These are phyloP conservation scores for Coemansia sp. DNA, from an alignment of 192 early-diverging fungal species.

Conservation along the genomic window DNA sequence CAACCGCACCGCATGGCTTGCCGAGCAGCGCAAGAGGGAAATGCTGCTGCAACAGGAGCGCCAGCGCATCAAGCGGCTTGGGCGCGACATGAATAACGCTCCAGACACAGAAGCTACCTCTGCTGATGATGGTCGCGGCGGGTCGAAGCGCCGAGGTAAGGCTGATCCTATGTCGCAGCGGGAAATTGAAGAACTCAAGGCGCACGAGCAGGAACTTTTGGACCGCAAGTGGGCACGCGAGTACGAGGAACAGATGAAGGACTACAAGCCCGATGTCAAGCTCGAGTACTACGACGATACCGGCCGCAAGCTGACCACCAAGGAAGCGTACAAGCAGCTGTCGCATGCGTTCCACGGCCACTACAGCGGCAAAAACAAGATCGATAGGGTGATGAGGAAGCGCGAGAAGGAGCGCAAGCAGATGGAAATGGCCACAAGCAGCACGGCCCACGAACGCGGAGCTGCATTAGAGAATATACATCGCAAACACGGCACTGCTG, in stretches of 20 bases:
- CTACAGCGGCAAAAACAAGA: slow-evolving; percentile 90
- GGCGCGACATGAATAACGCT: slow-evolving; percentile 5
- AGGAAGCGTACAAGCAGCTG: slow-evolving; percentile 89
- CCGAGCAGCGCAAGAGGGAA: slow-evolving; percentile 69
- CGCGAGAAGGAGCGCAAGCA: slow-evolving; percentile 79
- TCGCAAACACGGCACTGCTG: slow-evolving; percentile 69
- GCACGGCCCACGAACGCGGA: slow-evolving; percentile 78
- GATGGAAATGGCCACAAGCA: slow-evolving; percentile 70
- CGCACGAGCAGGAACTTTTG: slow-evolving; percentile 48
- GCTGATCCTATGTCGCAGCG: slow-evolving; percentile 34
- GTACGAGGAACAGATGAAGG: slow-evolving; percentile 80
- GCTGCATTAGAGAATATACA: slow-evolving; percentile 72
- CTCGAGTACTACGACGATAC: slow-evolving; percentile 91
- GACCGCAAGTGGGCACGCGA: slow-evolving; percentile 70
- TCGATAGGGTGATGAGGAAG: slow-evolving; percentile 83
- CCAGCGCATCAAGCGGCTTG: slow-evolving; percentile 69
- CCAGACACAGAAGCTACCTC: neutral
- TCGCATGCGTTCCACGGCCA: slow-evolving; percentile 98
- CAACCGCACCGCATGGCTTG: slow-evolving; percentile 64
- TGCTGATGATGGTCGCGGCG: neutral
- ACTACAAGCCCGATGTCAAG: slow-evolving; percentile 90
- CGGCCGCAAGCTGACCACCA: slow-evolving; percentile 77
- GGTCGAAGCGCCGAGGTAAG: slow-evolving; percentile 42
- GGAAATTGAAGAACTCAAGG: slow-evolving; percentile 45
- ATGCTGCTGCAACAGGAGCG: slow-evolving; percentile 61